A percentile compares a stretch with the other conserved stretches of the same genome.
Evolutionary conservation across 2,329 filamentous ascomycete species (phyloP).

Genomic region (Verticillium tricorpus): DNA sequence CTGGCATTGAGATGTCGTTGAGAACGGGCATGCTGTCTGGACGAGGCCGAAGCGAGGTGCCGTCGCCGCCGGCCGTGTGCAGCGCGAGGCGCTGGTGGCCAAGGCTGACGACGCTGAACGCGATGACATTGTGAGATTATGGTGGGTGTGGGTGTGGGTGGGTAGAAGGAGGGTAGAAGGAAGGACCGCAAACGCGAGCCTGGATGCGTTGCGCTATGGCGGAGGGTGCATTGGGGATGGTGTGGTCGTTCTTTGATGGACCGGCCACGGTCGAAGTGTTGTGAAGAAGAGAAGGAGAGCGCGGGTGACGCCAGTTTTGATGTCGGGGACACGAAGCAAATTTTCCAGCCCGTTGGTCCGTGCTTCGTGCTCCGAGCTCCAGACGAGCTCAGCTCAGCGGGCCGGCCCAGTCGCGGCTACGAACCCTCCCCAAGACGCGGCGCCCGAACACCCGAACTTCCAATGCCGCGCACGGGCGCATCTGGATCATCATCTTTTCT

Average conservation of each 20-base stretch:
- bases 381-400: neutral
- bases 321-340: neutral
- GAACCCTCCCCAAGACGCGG: too few relatives aligned
- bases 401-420: neutral
- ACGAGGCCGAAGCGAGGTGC: conserved; percentile 2
- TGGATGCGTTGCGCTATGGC: neutral
- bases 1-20: conserved; percentile 31
- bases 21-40: conserved; percentile 24
- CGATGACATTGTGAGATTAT: neutral
- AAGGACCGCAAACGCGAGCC: neutral
- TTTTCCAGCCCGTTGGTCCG: neutral
- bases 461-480: too few relatives aligned
- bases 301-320: neutral
- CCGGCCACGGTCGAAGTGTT: neutral
- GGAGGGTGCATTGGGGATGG: neutral
- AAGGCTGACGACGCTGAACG: conserved; percentile 9
- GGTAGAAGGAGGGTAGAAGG: neutral
- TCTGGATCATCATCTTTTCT: too few relatives aligned
- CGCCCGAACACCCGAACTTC: too few relatives aligned
- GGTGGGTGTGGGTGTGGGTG: neutral
- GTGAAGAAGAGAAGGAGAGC: neutral
- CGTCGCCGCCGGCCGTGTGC: conserved; percentile 2
- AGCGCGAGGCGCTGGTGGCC: conserved; percentile 7
- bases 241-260: neutral
- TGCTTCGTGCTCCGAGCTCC: neutral